A percentile compares a stretch with the other conserved stretches of the same genome.
Evolutionary conservation across 1,284 basidiomycete species (phyloP).

Genomic region (Ustanciosporium gigantosporum): DNA sequence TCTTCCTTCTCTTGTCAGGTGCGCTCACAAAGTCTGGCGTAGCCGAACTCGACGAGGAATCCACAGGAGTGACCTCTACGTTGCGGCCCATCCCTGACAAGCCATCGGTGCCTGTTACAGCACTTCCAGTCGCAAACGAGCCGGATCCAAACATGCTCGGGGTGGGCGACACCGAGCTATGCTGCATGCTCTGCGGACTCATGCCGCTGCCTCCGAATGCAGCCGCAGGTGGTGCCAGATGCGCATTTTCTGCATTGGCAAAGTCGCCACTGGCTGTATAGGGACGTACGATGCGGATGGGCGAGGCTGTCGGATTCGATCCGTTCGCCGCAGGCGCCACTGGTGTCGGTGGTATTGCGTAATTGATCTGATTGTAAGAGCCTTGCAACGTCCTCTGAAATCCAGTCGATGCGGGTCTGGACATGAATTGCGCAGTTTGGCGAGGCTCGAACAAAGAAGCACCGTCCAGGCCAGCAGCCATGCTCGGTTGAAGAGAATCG

Average conservation of each 20-base stretch:
- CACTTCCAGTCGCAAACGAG: too few species aligned
- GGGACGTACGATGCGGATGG: constrained; percentile 13
- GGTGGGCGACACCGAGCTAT: too few species aligned
- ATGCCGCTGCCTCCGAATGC: too few species aligned
- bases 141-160: too few species aligned
- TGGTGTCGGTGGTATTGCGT: not conserved
- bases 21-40: constrained; percentile 14
- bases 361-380: constrained; percentile 4
- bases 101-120: too few species aligned
- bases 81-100: too few species aligned
- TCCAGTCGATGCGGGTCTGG: constrained; percentile 23
- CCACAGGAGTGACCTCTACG: too few species aligned
- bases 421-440: constrained; percentile 1
- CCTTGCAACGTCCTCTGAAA: constrained; percentile 1
- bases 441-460: too few species aligned
- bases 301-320: constrained; percentile 1
- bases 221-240: too few species aligned
- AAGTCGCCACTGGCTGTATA: constrained; percentile 19
- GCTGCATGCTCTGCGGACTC: too few species aligned
- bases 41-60: constrained; percentile 14
- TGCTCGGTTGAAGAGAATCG: not conserved
- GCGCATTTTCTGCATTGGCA: too few species aligned
- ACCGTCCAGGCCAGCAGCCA: not conserved
- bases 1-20: not conserved
- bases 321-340: not conserved